Evolutionary conservation across 768 basidiomycete genomes (phyloP).

Genomic region (Phlebiopsis flavidoalba): DNA sequence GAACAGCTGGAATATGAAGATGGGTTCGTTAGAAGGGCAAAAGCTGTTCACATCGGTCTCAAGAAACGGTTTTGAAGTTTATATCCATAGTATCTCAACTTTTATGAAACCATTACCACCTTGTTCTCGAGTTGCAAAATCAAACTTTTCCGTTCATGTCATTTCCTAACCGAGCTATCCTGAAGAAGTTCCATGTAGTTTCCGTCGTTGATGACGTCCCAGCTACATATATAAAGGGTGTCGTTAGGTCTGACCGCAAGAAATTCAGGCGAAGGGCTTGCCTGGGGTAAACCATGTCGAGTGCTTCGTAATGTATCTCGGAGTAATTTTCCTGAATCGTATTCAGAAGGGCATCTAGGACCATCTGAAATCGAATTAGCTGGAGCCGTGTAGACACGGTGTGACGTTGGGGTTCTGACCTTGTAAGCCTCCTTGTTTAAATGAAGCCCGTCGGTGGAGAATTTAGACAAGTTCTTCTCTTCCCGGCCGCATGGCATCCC

Average conservation of each 20-base stretch:
- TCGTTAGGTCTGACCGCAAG: not conserved
- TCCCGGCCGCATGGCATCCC: conserved; percentile 55
- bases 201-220: not conserved
- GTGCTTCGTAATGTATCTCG: conserved; percentile 60
- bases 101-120: no score
- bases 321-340: conserved; percentile 57
- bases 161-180: not conserved
- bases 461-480: conserved; percentile 45
- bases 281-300: conserved; percentile 41
- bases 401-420: conserved; percentile 34
- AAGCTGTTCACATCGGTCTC: no score
- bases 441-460: conserved; percentile 76
- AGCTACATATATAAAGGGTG: not conserved
- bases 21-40: no score
- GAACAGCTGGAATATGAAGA: no score
- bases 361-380: conserved; percentile 37
- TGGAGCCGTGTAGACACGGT: not conserved
- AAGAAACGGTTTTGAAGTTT: no score
- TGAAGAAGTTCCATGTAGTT: not conserved
- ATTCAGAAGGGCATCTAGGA: conserved; percentile 57
- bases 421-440: conserved; percentile 66
- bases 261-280: not conserved
- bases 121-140: no score
- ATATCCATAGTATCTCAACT: no score
- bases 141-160: no score